These are phyloP conservation scores for Micractinium sp. DNA, from an alignment of 139 green algal genomes.

Conservation along the genomic window DNA sequence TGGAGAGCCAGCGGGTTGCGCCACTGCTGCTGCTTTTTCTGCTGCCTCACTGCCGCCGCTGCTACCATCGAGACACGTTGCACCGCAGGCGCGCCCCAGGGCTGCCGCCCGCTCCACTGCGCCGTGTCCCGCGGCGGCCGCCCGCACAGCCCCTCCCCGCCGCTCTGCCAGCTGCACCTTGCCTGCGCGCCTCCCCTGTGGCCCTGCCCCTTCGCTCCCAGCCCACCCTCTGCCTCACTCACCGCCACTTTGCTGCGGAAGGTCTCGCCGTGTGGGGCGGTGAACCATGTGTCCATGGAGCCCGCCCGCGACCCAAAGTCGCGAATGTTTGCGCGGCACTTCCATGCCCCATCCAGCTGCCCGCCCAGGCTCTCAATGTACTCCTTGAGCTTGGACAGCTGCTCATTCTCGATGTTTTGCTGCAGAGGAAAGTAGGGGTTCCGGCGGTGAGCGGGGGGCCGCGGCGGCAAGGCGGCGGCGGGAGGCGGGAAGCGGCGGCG, in stretches of 20 bases:
- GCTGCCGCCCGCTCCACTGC: no score
- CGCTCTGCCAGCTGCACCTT: no score
- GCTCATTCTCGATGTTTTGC: conserved; percentile 36
- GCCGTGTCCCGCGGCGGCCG: no score
- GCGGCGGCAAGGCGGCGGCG: neutral
- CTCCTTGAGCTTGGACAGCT: conserved; percentile 36
- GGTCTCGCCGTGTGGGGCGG: conserved; percentile 23
- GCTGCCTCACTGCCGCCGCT: no score
- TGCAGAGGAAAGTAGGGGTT: neutral
- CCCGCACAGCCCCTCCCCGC: no score
- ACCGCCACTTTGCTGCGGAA: conserved; percentile 47
- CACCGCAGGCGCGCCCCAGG: no score
- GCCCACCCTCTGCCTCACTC: neutral
- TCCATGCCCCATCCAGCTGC: conserved; percentile 36
- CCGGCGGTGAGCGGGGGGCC: neutral
- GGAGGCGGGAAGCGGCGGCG: neutral
- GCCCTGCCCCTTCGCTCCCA: neutral
- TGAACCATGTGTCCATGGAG: conserved; percentile 46
- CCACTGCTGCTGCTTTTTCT: no score
- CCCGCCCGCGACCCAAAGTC: conserved; percentile 39
- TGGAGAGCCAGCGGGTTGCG: no score
- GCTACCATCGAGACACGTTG: no score
- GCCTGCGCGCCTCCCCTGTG: no score
- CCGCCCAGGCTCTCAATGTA: conserved; percentile 42
- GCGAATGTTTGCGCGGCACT: conserved; percentile 32